phyloP scores from a whole-genome alignment of 768 basidiomycete genomes.

The Trametes cingulata region DNA sequence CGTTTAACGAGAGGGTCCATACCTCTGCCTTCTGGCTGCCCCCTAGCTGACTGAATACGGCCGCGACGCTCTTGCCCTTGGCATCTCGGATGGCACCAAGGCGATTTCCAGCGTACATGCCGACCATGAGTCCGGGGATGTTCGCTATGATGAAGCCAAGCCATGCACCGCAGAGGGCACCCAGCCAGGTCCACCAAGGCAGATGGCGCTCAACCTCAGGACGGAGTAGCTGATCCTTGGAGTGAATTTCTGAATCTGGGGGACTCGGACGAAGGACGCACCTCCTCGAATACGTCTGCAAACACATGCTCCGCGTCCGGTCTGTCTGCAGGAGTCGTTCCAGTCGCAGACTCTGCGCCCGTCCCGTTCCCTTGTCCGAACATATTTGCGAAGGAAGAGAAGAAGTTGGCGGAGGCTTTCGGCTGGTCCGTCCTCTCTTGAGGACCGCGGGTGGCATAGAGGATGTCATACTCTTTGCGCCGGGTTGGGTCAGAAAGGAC shows the following conservation, averaged over 20 bases:
- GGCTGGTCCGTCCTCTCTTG: constrained; percentile 62
- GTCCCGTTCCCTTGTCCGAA: constrained; percentile 50
- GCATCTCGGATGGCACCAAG: constrained; percentile 90
- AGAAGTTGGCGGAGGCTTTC: constrained; percentile 71
- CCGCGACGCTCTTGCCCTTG: constrained; percentile 90
- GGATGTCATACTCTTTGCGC: constrained; percentile 68
- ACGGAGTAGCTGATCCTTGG: constrained; percentile 56
- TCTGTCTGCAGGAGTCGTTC: constrained; percentile 40
- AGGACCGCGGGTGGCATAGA: constrained; percentile 56
- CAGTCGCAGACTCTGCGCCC: constrained; percentile 29
- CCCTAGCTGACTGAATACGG: constrained; percentile 79
- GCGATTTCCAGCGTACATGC: constrained; percentile 87
- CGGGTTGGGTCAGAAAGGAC: constrained; percentile 80
- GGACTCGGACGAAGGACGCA: constrained; percentile 32
- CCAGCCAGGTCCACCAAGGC: constrained; percentile 77
- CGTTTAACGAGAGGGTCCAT: constrained; percentile 19
- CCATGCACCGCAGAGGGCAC: constrained; percentile 69
- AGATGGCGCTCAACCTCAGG: constrained; percentile 75
- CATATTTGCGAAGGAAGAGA: constrained; percentile 71
- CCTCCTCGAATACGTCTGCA: constrained; percentile 91
- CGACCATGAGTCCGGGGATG: constrained; percentile 82
- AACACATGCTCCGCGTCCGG: constrained; percentile 84
- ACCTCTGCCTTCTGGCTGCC: constrained; percentile 88
- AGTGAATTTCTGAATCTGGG: neutral
- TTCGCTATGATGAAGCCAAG: constrained; percentile 61